These are phyloP conservation scores for Anisogramma anomala DNA, from an alignment of 2,329 filamentous ascomycete species.

Conservation along the genomic window DNA sequence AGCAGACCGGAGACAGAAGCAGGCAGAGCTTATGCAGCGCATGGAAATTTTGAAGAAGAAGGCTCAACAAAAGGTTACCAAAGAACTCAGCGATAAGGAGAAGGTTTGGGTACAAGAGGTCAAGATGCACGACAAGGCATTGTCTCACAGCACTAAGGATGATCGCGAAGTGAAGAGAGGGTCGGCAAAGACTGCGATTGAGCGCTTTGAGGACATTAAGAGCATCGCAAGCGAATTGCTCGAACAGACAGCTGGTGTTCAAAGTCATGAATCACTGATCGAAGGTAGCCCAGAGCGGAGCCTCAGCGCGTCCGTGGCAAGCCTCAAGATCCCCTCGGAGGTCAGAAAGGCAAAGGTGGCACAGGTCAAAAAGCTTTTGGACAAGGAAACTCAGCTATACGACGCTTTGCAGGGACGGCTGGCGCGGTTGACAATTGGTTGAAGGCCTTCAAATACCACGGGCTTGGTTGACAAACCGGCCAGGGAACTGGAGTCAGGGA, in stretches of 20 bases:
- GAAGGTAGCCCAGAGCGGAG: conserved; percentile 18
- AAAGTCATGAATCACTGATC: conserved; percentile 18
- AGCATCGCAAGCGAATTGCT: conserved; percentile 40
- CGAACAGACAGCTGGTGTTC: conserved; percentile 37
- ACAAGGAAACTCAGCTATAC: conserved; percentile 55
- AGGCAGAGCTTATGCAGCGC: conserved; percentile 44
- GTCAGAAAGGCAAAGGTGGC: conserved; percentile 51
- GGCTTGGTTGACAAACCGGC: conserved; percentile 1
- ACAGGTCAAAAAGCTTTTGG: conserved; percentile 51
- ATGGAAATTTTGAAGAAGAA: conserved; percentile 47
- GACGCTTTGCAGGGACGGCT: conserved; percentile 54
- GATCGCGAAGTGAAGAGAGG: conserved; percentile 18
- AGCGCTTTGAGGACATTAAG: conserved; percentile 46
- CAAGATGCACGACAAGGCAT: conserved; percentile 27
- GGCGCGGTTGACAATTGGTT: conserved; percentile 38
- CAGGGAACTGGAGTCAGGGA: neutral
- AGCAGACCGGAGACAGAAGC: conserved; percentile 39
- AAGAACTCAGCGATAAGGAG: conserved; percentile 52
- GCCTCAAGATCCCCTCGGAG: conserved; percentile 45
- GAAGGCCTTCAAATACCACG: neutral
- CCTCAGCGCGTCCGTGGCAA: conserved; percentile 24
- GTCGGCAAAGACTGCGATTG: conserved; percentile 32
- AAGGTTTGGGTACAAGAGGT: conserved; percentile 37
- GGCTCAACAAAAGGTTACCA: conserved; percentile 33
- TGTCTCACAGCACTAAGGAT: conserved; percentile 27